A percentile compares a stretch with the other conserved stretches of the same genome.
Evolutionary conservation across 2,329 filamentous ascomycete species (phyloP).

Genomic region (Fusarium stilboides): DNA sequence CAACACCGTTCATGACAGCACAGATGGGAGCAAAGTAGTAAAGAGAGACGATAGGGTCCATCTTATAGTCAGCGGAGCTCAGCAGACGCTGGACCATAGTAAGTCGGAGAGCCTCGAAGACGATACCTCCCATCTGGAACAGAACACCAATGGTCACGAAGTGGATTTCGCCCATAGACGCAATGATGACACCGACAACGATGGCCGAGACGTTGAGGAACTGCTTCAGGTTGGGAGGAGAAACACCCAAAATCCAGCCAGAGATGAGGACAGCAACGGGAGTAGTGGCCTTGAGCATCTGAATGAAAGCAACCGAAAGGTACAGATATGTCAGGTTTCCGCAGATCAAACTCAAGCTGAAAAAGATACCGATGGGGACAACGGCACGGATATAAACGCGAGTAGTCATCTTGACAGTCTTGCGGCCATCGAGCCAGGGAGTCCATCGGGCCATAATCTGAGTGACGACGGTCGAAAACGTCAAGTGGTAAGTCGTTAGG

Average conservation of each 20-base stretch:
- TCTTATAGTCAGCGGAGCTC: conserved; percentile 89
- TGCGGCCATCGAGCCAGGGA: conserved; percentile 89
- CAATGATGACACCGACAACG: conserved; percentile 93
- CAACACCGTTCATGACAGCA: conserved; percentile 83
- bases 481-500: conserved; percentile 95
- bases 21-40: conserved; percentile 93
- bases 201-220: conserved; percentile 96
- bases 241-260: conserved; percentile 89
- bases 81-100: conserved; percentile 89
- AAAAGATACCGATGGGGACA: conserved; percentile 94
- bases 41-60: conserved; percentile 89
- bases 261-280: conserved; percentile 93
- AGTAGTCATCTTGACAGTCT: conserved; percentile 97
- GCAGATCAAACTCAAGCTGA: conserved; percentile 95
- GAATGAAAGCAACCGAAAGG: conserved; percentile 95
- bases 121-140: conserved; percentile 83
- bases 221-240: conserved; percentile 86
- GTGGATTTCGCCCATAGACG: conserved; percentile 94
- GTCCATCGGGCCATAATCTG: conserved; percentile 94
- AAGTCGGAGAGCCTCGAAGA: conserved; percentile 86
- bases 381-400: conserved; percentile 94
- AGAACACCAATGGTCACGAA: conserved; percentile 87
- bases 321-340: conserved; percentile 97
- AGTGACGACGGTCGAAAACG: conserved; percentile 94
- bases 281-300: conserved; percentile 99